Percentiles rank a stretch among this genome's conserved stretches.
Evolutionary conservation across 768 basidiomycete species (phyloP).

Genomic region (Suillus plorans): DNA sequence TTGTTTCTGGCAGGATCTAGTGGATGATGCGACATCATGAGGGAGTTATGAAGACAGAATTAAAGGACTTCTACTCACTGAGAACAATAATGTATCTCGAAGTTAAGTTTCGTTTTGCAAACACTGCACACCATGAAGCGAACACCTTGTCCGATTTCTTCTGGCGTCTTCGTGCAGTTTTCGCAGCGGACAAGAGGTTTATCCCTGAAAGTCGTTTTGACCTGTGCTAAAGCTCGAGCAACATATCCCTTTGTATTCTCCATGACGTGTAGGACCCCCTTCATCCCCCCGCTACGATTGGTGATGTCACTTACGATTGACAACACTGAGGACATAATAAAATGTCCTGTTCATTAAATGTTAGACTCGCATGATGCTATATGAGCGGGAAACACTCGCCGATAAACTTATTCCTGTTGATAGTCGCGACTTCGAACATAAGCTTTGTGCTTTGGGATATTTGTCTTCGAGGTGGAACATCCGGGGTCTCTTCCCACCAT

Average conservation of each 20-base stretch:
- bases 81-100: constrained; percentile 22
- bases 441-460: constrained; percentile 1
- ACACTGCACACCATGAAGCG: constrained; percentile 23
- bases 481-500: constrained; percentile 8
- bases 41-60: neutral
- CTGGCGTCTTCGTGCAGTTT: constrained; percentile 18
- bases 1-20: constrained; percentile 18
- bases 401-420: constrained; percentile 20
- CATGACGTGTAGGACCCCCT: constrained; percentile 4
- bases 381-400: constrained; percentile 5
- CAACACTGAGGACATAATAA: constrained; percentile 1
- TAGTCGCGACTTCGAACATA: constrained; percentile 11
- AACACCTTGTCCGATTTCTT: constrained; percentile 13
- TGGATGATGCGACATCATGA: neutral
- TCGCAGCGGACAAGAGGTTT: constrained; percentile 21
- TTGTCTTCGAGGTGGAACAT: constrained; percentile 1
- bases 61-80: constrained; percentile 2
- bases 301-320: constrained; percentile 6
- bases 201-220: constrained; percentile 3
- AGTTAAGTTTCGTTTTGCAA: constrained; percentile 19
- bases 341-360: constrained; percentile 7
- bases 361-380: neutral
- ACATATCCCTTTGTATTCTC: constrained; percentile 4
- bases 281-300: neutral
- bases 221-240: neutral